Conservation (phyloP, 75 land plant species). For the Isoetes taiwanensis region DNA sequence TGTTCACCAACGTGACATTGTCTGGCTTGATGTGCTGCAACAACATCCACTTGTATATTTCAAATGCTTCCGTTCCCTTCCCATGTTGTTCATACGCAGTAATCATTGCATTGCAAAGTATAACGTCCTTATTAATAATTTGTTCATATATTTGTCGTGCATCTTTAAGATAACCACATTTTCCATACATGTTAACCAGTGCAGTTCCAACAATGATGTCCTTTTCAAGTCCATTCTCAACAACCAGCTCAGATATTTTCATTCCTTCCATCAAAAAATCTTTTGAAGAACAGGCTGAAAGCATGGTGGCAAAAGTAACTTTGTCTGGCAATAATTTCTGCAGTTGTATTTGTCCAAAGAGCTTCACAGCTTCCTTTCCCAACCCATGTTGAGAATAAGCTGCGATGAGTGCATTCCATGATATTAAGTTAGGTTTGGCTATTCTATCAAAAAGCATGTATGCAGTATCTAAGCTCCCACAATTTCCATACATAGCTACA, state of each 20-base stretch:
- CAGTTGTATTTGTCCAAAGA: slow-evolving; percentile 1
- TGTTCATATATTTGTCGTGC: slow-evolving; percentile 32
- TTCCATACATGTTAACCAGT: slow-evolving; percentile 9
- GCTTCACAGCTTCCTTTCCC: background rate
- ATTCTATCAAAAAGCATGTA: slow-evolving; percentile 19
- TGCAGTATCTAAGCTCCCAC: slow-evolving; percentile 1
- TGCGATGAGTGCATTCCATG: slow-evolving; percentile 8
- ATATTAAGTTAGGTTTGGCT: slow-evolving; percentile 14
- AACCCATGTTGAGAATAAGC: slow-evolving; percentile 4
- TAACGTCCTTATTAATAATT: slow-evolving; percentile 38
- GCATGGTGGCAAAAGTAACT: background rate
- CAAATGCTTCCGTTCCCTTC: slow-evolving; percentile 29
- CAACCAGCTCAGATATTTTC: background rate
- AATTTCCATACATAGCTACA: slow-evolving; percentile 3
- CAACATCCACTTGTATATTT: too few relatives aligned
- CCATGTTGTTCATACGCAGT: slow-evolving; percentile 51
- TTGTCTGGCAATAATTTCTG: background rate
- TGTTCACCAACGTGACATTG: background rate
- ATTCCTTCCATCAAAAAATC: background rate
- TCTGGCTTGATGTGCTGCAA: slow-evolving; percentile 13
- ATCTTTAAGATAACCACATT: slow-evolving; percentile 36
- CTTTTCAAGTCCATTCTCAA: background rate
- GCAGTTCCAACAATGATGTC: background rate
- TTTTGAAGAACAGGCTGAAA: background rate
- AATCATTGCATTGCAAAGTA: slow-evolving; percentile 76